phyloP scores from a whole-genome alignment of 1,284 basidiomycete species.

The Fistulinella cinereoalba region DNA sequence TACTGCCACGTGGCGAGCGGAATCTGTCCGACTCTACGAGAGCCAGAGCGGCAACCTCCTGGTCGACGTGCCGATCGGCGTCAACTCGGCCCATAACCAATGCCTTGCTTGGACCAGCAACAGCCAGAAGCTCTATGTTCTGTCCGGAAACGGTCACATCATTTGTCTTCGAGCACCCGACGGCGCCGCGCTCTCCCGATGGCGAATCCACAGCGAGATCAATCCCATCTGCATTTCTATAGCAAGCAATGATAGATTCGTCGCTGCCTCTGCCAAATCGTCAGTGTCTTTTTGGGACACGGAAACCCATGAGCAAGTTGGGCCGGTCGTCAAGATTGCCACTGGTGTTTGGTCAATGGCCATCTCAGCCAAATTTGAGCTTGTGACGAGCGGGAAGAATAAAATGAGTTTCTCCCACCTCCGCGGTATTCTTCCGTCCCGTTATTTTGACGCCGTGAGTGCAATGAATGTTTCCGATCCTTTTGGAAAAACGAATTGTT shows the following conservation, averaged over 20 bases:
- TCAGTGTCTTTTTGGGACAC: background rate
- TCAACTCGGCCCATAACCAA: conserved; percentile 7
- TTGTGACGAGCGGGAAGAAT: background rate
- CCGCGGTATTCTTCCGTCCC: background rate
- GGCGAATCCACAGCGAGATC: background rate
- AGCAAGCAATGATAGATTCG: background rate
- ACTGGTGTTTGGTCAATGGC: background rate
- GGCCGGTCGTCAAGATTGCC: background rate
- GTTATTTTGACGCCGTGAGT: background rate
- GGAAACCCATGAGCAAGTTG: background rate
- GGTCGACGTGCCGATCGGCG: conserved; percentile 7
- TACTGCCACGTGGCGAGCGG: conserved; percentile 6
- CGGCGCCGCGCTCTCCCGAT: background rate
- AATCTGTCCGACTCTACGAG: conserved; percentile 11
- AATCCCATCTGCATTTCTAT: background rate
- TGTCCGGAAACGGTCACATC: background rate
- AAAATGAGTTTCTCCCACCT: background rate
- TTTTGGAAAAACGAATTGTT: too few relatives aligned
- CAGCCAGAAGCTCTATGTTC: background rate
- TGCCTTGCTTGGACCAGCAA: conserved; percentile 7
- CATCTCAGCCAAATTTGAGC: background rate
- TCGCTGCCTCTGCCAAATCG: background rate
- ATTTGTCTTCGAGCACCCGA: background rate
- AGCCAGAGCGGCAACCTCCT: conserved; percentile 4
- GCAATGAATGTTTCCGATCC: too few relatives aligned